Conservation (phyloP, 2,329 filamentous ascomycete genomes). For the Exophiala oligosperma region DNA sequence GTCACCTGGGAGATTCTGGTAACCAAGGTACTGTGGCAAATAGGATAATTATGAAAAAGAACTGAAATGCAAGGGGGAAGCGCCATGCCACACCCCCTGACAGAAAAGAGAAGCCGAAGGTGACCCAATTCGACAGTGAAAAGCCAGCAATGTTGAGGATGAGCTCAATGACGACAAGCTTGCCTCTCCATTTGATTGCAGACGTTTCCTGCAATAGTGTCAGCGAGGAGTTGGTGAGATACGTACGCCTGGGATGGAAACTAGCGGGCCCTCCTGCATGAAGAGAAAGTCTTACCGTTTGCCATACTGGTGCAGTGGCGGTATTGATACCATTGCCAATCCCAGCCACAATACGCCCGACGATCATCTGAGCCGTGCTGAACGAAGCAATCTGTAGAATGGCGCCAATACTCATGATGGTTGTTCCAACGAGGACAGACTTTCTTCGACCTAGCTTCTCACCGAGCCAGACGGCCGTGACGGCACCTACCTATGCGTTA, state of each 20-base stretch:
- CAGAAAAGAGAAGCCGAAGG: slow-evolving; percentile 51
- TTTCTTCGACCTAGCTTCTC: slow-evolving; percentile 51
- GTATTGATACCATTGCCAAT: slow-evolving; percentile 56
- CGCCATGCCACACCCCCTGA: slow-evolving; percentile 46
- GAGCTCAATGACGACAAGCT: slow-evolving; percentile 50
- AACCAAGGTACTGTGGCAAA: slow-evolving; percentile 49
- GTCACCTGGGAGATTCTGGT: slow-evolving; percentile 42
- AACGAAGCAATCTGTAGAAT: slow-evolving; percentile 50
- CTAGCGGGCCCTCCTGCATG: too few relatives aligned
- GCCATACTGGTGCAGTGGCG: slow-evolving; percentile 52
- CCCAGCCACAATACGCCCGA: slow-evolving; percentile 47
- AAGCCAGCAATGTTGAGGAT: slow-evolving; percentile 54
- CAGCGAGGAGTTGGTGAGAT: too few relatives aligned
- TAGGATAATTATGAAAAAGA: slow-evolving; percentile 51
- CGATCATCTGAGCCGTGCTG: slow-evolving; percentile 51
- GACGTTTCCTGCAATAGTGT: slow-evolving; percentile 41
- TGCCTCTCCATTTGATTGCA: slow-evolving; percentile 45
- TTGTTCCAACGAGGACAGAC: slow-evolving; percentile 49
- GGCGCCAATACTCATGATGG: slow-evolving; percentile 51
- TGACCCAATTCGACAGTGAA: slow-evolving; percentile 53
- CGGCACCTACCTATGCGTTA: slow-evolving; percentile 31
- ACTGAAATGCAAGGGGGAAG: slow-evolving; percentile 50
- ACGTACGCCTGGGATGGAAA: too few relatives aligned
- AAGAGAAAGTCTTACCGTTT: slow-evolving; percentile 30
- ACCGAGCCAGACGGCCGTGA: slow-evolving; percentile 46